Evolutionary conservation across 2,329 filamentous ascomycete species (phyloP).

Genomic region (Zalaria obscura): DNA sequence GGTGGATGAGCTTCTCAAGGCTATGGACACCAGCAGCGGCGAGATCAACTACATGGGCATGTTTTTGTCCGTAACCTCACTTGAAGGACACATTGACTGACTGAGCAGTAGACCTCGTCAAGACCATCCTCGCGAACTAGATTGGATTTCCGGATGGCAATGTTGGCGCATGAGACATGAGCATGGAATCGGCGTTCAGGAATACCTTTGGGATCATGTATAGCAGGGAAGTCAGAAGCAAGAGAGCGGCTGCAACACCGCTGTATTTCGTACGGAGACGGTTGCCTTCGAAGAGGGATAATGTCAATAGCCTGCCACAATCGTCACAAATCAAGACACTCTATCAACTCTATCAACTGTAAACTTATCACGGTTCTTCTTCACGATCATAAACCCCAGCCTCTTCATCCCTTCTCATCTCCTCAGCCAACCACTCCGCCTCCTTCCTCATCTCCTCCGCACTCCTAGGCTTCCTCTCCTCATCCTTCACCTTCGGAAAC

Average conservation of each 20-base stretch:
- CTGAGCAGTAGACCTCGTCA: slow-evolving; percentile 19
- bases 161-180: slow-evolving; percentile 3
- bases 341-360: not conserved
- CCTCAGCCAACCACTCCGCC: slow-evolving; percentile 49
- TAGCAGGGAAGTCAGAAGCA: too few species aligned
- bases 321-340: not conserved
- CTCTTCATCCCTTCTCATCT: slow-evolving; percentile 33
- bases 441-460: slow-evolving; percentile 69
- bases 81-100: slow-evolving; percentile 3
- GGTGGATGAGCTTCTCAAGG: slow-evolving; percentile 97
- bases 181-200: slow-evolving; percentile 3
- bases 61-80: slow-evolving; percentile 15
- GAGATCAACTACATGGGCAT: slow-evolving; percentile 95
- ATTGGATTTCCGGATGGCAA: not conserved
- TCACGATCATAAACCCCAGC: slow-evolving; percentile 1
- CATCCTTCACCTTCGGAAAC: slow-evolving; percentile 57
- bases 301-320: too few species aligned
- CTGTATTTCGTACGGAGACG: too few species aligned
- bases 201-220: not conserved
- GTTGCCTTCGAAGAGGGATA: too few species aligned
- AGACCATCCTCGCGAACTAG: slow-evolving; percentile 25
- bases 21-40: slow-evolving; percentile 86
- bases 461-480: slow-evolving; percentile 47
- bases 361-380: not conserved
- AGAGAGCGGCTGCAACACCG: too few species aligned